Evolutionary conservation across 257 asterid genomes (phyloP).

Genomic region (Jasminum sambac): DNA sequence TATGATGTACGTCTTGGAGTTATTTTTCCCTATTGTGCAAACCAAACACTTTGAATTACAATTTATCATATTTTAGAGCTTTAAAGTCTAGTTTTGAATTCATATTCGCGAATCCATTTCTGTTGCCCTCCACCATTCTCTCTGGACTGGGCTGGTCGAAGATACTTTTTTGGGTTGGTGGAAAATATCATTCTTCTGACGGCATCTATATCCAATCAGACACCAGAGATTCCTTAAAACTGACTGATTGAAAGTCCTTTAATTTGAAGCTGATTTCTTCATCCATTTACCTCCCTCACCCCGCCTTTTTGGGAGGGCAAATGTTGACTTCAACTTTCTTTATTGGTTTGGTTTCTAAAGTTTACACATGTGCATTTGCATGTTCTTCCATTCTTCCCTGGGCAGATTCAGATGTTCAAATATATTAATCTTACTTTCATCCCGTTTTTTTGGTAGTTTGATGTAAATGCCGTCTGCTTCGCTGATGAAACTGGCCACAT

Average conservation of each 20-base stretch:
- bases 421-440: neutral
- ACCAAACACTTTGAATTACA: neutral
- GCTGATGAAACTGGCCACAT: conserved; percentile 93
- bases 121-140: neutral
- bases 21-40: conserved; percentile 6
- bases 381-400: neutral
- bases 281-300: too few species aligned
- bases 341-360: neutral
- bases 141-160: neutral
- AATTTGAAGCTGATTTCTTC: neutral
- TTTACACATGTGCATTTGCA: neutral
- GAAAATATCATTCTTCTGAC: neutral
- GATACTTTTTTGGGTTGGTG: neutral
- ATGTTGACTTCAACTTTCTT: neutral
- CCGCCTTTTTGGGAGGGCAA: neutral
- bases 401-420: neutral
- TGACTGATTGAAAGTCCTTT: neutral
- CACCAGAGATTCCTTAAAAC: neutral
- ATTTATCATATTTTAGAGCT: neutral
- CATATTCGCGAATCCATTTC: neutral
- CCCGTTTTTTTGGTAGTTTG: conserved; percentile 73
- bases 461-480: conserved; percentile 96
- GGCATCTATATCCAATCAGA: neutral
- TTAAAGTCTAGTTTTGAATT: conserved; percentile 8
- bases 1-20: neutral